Percentiles rank a stretch among this genome's conserved stretches.
These are phyloP conservation scores for Teratosphaeria viscida DNA, from an alignment of 2,329 filamentous ascomycete genomes.

Conservation along the genomic window DNA sequence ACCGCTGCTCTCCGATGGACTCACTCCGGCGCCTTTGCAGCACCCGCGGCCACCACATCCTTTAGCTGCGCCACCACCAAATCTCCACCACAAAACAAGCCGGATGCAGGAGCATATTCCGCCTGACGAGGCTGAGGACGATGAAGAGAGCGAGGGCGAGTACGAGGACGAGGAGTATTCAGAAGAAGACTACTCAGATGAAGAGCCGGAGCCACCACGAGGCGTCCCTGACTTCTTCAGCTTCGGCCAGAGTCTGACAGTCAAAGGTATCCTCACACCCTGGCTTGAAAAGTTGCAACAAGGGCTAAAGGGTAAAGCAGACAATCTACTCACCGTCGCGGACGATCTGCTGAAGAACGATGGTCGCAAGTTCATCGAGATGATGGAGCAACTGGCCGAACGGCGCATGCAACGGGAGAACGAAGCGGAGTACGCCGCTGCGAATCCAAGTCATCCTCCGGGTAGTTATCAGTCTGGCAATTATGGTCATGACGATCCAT, in stretches of 20 bases:
- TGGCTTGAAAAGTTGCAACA: conserved; percentile 25
- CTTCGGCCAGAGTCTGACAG: conserved; percentile 93
- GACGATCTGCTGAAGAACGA: conserved; percentile 98
- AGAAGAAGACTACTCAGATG: conserved; percentile 56
- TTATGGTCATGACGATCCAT: conserved; percentile 52
- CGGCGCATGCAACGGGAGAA: conserved; percentile 94
- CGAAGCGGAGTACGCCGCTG: conserved; percentile 63
- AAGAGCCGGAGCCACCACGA: conserved; percentile 42
- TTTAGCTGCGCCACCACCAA: conserved; percentile 20
- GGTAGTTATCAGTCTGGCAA: background rate
- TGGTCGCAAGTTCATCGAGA: conserved; percentile 98
- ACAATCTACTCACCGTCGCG: conserved; percentile 95
- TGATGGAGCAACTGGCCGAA: conserved; percentile 99
- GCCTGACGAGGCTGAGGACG: conserved; percentile 43
- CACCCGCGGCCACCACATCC: conserved; percentile 31
- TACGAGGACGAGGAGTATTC: conserved; percentile 49
- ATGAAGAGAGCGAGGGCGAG: conserved; percentile 27
- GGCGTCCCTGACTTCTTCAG: conserved; percentile 78
- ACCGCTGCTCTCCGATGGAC: conserved; percentile 42
- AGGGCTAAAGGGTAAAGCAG: conserved; percentile 43
- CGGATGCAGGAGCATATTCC: conserved; percentile 61
- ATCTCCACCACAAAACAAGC: conserved; percentile 55
- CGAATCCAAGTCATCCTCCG: conserved; percentile 42
- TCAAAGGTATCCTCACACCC: conserved; percentile 55
- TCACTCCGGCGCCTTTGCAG: conserved; percentile 50